Evolutionary conservation across 345 rosid species (phyloP).

Genomic region (Brassica carinata): DNA sequence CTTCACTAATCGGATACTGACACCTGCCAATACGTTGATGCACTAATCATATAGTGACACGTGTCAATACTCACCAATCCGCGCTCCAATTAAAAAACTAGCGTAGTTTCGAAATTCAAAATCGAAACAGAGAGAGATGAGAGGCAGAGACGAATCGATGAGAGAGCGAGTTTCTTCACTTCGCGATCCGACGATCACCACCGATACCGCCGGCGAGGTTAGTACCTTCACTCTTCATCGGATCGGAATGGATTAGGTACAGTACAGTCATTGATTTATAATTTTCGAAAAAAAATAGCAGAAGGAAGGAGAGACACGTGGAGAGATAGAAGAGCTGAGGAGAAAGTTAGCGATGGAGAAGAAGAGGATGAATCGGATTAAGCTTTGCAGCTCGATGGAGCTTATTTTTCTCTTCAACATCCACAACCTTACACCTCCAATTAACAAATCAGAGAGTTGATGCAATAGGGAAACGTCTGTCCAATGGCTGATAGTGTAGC

Average conservation of each 20-base stretch:
- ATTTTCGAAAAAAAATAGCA: neutral
- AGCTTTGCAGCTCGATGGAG: constrained; percentile 37
- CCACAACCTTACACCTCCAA: too few species aligned
- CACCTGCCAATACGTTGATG: constrained; percentile 12
- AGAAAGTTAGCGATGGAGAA: constrained; percentile 28
- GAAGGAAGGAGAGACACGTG: constrained; percentile 20
- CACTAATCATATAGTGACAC: constrained; percentile 21
- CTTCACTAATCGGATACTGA: constrained; percentile 5
- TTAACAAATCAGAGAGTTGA: too few species aligned
- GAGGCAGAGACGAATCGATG: constrained; percentile 15
- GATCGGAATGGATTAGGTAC: neutral
- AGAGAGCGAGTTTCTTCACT: constrained; percentile 33
- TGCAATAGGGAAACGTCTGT: too few species aligned
- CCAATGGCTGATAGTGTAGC: too few species aligned
- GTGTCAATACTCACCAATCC: neutral
- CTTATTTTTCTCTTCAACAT: constrained; percentile 29
- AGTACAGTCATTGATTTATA: neutral
- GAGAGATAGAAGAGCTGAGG: constrained; percentile 30
- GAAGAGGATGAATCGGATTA: constrained; percentile 13
- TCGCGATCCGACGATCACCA: neutral
- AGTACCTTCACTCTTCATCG: neutral
- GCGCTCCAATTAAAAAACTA: constrained; percentile 5
- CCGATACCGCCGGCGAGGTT: constrained; percentile 30
- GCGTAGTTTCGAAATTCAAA: constrained; percentile 11
- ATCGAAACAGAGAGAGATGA: constrained; percentile 24